Percentiles rank a stretch among this genome's conserved stretches.
phyloP scores from a whole-genome alignment of 768 basidiomycete genomes.

The Kondoa malvinella region DNA sequence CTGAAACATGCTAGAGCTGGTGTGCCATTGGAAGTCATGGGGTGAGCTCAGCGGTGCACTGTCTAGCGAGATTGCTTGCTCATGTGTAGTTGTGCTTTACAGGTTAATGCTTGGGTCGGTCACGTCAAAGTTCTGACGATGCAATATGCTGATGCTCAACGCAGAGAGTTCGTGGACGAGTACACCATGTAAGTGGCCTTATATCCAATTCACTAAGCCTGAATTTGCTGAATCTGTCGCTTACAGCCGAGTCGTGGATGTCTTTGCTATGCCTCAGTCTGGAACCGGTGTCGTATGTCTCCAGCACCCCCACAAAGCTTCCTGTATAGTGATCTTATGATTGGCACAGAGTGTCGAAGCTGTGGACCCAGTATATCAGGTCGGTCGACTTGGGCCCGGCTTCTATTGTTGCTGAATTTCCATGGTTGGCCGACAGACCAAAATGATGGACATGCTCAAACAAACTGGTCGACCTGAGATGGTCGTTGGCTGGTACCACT shows the following conservation, averaged over 20 bases:
- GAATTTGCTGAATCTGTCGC: not conserved
- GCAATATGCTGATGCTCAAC: constrained; percentile 41
- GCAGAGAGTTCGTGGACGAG: constrained; percentile 96
- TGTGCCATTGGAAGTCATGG: constrained; percentile 69
- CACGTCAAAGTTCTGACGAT: not conserved
- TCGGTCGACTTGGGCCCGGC: constrained; percentile 45
- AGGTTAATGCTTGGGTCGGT: not conserved
- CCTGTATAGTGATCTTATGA: not conserved
- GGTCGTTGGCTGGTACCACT: constrained; percentile 99
- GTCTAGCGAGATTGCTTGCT: not conserved
- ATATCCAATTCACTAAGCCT: too few relatives aligned
- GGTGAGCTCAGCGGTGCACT: constrained; percentile 10
- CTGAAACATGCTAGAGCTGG: constrained; percentile 96
- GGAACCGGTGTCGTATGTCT: constrained; percentile 58
- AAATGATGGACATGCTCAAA: constrained; percentile 98
- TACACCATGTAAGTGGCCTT: constrained; percentile 39
- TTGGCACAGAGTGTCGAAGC: constrained; percentile 33
- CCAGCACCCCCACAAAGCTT: not conserved
- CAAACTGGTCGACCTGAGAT: constrained; percentile 95
- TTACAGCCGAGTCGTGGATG: constrained; percentile 39
- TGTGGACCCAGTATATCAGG: constrained; percentile 82
- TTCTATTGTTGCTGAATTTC: not conserved
- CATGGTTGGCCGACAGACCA: constrained; percentile 41
- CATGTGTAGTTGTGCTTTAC: not conserved
- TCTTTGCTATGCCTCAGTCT: constrained; percentile 90